Conservation (phyloP, 768 basidiomycete genomes). For the Strobilomyces dryophilus region DNA sequence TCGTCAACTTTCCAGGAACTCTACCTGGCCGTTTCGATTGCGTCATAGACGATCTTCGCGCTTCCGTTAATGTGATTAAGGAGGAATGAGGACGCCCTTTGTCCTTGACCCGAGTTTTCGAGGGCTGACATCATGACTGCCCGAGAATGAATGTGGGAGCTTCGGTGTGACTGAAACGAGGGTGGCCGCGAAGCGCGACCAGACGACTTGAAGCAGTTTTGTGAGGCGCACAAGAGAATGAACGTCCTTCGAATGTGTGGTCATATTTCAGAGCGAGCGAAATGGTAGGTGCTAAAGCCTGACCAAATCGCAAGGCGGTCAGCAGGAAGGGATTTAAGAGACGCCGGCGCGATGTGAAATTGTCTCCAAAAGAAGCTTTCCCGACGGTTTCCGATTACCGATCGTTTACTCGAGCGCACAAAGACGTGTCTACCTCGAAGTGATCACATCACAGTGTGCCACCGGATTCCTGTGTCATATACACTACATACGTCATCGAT, state of each 20-base stretch:
- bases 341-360: background rate
- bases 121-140: slow-evolving; percentile 7
- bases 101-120: slow-evolving; percentile 3
- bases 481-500: background rate
- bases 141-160: slow-evolving; percentile 8
- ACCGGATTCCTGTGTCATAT: background rate
- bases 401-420: background rate
- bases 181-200: background rate
- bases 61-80: slow-evolving; percentile 3
- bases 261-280: background rate
- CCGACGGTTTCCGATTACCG: background rate
- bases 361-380: background rate
- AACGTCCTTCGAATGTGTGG: background rate
- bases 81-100: slow-evolving; percentile 12
- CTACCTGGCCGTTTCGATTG: slow-evolving; percentile 4
- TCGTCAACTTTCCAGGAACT: slow-evolving; percentile 1
- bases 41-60: slow-evolving; percentile 4
- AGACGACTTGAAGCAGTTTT: background rate
- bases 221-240: too few species aligned
- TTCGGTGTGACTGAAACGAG: slow-evolving; percentile 3
- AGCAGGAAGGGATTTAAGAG: background rate
- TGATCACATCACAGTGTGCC: background rate
- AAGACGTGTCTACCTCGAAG: background rate
- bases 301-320: too few species aligned
- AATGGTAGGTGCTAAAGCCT: background rate